A percentile compares a stretch with the other conserved stretches of the same genome.
Evolutionary conservation across 2,329 filamentous ascomycete species (phyloP).

Genomic region (Colletotrichum sp.): DNA sequence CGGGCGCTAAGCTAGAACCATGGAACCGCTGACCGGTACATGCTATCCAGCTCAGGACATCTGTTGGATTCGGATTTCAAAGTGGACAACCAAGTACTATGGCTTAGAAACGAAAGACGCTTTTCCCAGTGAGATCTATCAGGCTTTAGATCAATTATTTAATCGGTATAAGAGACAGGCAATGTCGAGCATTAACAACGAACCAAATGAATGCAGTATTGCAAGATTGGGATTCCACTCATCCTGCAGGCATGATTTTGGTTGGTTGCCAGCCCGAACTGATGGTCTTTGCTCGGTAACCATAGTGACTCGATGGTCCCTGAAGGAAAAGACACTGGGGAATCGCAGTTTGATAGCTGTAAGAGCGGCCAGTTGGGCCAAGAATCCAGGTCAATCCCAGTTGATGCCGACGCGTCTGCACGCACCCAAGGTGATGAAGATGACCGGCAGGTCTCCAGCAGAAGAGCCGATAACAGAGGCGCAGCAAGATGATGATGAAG

Average conservation of each 20-base stretch:
- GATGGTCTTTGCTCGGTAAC: not conserved
- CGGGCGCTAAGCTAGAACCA: not conserved
- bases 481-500: not conserved
- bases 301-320: not conserved
- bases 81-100: not conserved
- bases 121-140: not conserved
- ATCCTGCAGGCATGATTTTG: not conserved
- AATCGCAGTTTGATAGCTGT: not conserved
- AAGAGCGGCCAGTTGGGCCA: not conserved
- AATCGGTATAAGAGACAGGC: not conserved
- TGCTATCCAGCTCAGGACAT: not conserved
- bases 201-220: not conserved
- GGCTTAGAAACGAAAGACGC: not conserved
- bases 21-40: not conserved
- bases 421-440: not conserved
- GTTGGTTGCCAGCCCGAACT: not conserved
- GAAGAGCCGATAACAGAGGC: not conserved
- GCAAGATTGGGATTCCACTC: not conserved
- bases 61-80: not conserved
- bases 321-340: not conserved
- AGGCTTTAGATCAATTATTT: not conserved
- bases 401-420: not conserved
- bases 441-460: not conserved
- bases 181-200: accelerated
- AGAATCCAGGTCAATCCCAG: not conserved